These are phyloP conservation scores for Boletus edulis DNA, from an alignment of 768 basidiomycete genomes.

Conservation along the genomic window DNA sequence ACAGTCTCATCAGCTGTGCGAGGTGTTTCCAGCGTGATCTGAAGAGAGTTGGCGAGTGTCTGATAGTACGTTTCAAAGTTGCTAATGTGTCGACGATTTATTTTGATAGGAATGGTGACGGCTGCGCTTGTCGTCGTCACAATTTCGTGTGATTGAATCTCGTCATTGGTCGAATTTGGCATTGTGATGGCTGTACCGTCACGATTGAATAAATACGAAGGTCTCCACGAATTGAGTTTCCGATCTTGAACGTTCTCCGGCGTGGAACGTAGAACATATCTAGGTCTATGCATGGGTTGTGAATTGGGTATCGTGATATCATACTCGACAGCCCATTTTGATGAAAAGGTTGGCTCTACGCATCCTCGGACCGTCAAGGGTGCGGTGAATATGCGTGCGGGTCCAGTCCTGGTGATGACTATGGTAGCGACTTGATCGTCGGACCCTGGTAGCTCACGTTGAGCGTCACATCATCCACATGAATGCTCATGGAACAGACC, in stretches of 20 bases:
- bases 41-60: slow-evolving; percentile 7
- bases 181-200: not conserved
- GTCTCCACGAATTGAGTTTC: not conserved
- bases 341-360: not conserved
- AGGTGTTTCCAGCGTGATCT: not conserved
- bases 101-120: slow-evolving; percentile 3
- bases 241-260: not conserved
- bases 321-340: slow-evolving; percentile 8
- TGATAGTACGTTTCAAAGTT: slow-evolving; percentile 16
- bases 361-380: not conserved
- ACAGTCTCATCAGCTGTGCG: not conserved
- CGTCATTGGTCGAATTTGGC: slow-evolving; percentile 1
- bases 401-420: slow-evolving; percentile 13
- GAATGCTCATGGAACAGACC: not conserved
- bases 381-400: slow-evolving; percentile 4
- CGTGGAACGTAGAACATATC: not conserved
- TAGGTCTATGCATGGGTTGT: not conserved
- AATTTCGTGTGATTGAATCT: not conserved
- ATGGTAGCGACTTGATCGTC: not conserved
- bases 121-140: slow-evolving; percentile 7
- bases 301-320: not conserved
- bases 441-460: not conserved
- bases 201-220: too few relatives aligned
- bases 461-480: not conserved
- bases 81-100: not conserved